These are phyloP conservation scores for Phaeoacremonium minimum DNA, from an alignment of 2,329 filamentous ascomycete species.

Conservation along the genomic window DNA sequence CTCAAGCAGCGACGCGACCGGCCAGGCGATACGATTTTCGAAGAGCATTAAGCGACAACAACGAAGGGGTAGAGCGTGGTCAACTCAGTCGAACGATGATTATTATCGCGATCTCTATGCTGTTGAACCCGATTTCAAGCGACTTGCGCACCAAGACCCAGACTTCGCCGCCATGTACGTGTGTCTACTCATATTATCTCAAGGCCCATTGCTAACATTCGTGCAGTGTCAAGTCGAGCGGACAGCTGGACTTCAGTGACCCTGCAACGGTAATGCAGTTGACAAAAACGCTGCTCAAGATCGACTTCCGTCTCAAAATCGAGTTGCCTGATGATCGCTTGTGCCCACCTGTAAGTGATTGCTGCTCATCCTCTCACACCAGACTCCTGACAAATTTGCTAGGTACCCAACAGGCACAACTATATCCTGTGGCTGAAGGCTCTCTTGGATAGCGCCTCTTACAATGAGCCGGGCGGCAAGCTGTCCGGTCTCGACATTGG, in stretches of 20 bases:
- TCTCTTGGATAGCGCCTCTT: slow-evolving; percentile 69
- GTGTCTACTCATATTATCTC: not conserved
- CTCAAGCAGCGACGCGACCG: not conserved
- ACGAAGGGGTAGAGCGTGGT: not conserved
- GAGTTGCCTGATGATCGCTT: slow-evolving; percentile 73
- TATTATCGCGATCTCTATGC: slow-evolving; percentile 35
- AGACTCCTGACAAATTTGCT: no score
- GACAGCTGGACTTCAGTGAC: slow-evolving; percentile 75
- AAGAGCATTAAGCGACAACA: no score
- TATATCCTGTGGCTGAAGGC: slow-evolving; percentile 88
- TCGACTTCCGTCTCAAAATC: slow-evolving; percentile 70
- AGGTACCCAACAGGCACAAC: slow-evolving; percentile 68
- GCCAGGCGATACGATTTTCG: no score
- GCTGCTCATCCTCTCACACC: slow-evolving; percentile 5
- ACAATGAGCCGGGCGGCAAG: slow-evolving; percentile 38
- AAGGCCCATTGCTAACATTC: slow-evolving; percentile 2
- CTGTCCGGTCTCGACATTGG: slow-evolving; percentile 79
- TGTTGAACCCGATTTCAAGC: slow-evolving; percentile 35
- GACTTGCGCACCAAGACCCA: slow-evolving; percentile 32
- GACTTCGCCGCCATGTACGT: slow-evolving; percentile 37
- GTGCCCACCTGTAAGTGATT: slow-evolving; percentile 70
- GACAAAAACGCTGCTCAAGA: slow-evolving; percentile 71
- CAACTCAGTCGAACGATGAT: slow-evolving; percentile 12
- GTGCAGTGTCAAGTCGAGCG: slow-evolving; percentile 26
- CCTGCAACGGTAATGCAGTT: slow-evolving; percentile 73